Conservation (phyloP, 2,329 filamentous ascomycete genomes). For the Cryoendolithus antarcticus region DNA sequence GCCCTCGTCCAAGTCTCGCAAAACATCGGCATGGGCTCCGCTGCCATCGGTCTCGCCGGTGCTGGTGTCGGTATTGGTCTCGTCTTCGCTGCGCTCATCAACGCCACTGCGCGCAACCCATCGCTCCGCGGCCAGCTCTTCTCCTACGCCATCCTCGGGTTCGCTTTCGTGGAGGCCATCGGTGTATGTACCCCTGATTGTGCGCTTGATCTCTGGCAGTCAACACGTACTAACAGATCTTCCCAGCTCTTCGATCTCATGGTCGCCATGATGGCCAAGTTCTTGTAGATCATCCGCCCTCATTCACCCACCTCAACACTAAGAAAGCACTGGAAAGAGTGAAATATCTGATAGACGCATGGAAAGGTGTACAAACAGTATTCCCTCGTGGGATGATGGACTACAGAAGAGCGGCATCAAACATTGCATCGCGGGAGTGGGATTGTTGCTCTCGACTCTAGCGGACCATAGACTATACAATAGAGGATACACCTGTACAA, state of each 20-base stretch:
- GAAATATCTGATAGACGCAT: no score
- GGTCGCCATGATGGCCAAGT: slow-evolving; percentile 85
- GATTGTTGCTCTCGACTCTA: no score
- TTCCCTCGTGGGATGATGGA: no score
- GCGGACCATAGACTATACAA: no score
- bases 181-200: slow-evolving; percentile 33
- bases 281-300: slow-evolving; percentile 19
- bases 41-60: slow-evolving; percentile 85
- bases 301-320: no score
- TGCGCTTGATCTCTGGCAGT: slow-evolving; percentile 1
- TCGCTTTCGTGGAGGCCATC: slow-evolving; percentile 88
- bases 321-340: no score
- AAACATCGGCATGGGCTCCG: slow-evolving; percentile 80
- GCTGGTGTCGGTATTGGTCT: slow-evolving; percentile 89
- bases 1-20: slow-evolving; percentile 83
- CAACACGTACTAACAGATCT: slow-evolving; percentile 4
- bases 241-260: slow-evolving; percentile 63
- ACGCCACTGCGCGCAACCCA: slow-evolving; percentile 84
- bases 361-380: no score
- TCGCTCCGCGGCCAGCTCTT: slow-evolving; percentile 90
- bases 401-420: no score
- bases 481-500: no score
- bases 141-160: slow-evolving; percentile 90
- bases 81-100: slow-evolving; percentile 77
- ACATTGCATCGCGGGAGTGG: no score